These are phyloP conservation scores for Lactifluus piperatus DNA, from an alignment of 768 basidiomycete genomes.

Conservation along the genomic window DNA sequence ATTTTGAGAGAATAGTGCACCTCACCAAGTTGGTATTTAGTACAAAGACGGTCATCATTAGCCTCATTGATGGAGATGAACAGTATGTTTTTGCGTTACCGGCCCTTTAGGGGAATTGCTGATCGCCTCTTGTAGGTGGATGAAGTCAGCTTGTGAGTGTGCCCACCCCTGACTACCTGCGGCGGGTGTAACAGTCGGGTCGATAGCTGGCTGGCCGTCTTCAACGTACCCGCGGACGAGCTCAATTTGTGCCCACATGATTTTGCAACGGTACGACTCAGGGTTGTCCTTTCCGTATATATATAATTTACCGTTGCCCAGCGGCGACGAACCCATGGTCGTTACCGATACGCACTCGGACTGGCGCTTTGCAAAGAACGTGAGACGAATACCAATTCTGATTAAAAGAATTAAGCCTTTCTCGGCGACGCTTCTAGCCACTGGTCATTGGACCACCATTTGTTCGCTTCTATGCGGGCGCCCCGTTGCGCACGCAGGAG, in stretches of 20 bases:
- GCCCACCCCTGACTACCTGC: neutral
- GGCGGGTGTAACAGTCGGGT: neutral
- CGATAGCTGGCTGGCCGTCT: conserved; percentile 38
- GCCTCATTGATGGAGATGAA: conserved; percentile 74
- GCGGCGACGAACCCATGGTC: conserved; percentile 82
- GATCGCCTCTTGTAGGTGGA: conserved; percentile 47
- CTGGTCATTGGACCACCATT: conserved; percentile 56
- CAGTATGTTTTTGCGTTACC: conserved; percentile 43
- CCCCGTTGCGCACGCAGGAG: conserved; percentile 80
- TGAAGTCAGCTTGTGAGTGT: conserved; percentile 76
- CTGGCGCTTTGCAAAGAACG: conserved; percentile 85
- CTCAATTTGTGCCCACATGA: conserved; percentile 78
- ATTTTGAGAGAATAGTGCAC: conserved; percentile 92
- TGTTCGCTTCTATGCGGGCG: conserved; percentile 87
- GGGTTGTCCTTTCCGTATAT: neutral
- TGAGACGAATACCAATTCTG: conserved; percentile 29
- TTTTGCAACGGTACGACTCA: conserved; percentile 58
- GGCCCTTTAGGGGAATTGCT: neutral
- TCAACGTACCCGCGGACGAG: conserved; percentile 43
- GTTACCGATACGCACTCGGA: conserved; percentile 70
- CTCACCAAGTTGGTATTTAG: conserved; percentile 89
- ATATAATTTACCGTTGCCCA: conserved; percentile 23
- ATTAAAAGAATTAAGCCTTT: neutral
- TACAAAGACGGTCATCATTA: conserved; percentile 77
- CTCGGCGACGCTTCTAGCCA: conserved; percentile 41